Conservation (phyloP, 2,329 filamentous ascomycete genomes). For the Fusarium sp. region DNA sequence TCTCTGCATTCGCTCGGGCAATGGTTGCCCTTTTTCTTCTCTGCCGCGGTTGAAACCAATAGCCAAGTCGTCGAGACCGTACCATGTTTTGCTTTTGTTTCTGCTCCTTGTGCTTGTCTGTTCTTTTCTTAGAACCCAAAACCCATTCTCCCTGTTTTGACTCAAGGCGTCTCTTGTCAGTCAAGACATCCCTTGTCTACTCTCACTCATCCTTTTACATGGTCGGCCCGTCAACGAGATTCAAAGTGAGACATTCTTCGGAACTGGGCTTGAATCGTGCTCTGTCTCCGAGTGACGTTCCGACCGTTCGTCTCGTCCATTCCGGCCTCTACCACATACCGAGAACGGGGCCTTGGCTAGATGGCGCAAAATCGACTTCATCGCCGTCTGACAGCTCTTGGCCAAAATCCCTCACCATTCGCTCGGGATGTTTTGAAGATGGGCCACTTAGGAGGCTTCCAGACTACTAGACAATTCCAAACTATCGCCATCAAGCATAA, state of each 20-base stretch:
- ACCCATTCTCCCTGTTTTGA: conserved; percentile 24
- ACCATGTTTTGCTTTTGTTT: neutral
- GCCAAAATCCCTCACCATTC: conserved; percentile 7
- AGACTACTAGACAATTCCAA: neutral
- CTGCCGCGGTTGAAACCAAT: conserved; percentile 11
- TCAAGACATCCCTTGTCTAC: conserved; percentile 27
- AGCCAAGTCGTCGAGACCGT: neutral
- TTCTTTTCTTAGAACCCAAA: neutral
- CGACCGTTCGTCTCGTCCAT: conserved; percentile 13
- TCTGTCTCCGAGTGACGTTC: conserved; percentile 17
- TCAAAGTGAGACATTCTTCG: neutral
- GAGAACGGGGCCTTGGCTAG: neutral
- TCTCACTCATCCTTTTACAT: neutral
- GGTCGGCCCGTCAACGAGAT: neutral
- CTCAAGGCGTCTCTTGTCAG: conserved; percentile 15
- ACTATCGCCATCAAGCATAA: conserved; percentile 9
- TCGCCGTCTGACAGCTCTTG: conserved; percentile 1
- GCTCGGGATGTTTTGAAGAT: conserved; percentile 8
- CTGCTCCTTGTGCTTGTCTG: neutral
- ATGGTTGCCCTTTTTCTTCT: neutral
- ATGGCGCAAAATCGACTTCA: neutral
- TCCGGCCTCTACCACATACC: conserved; percentile 13
- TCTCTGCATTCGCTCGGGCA: conserved; percentile 5
- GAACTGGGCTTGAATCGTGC: conserved; percentile 6
- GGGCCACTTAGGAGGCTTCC: conserved; percentile 12